These are phyloP conservation scores for Dissoconium aciculare DNA, from an alignment of 2,329 filamentous ascomycete species.

Conservation along the genomic window DNA sequence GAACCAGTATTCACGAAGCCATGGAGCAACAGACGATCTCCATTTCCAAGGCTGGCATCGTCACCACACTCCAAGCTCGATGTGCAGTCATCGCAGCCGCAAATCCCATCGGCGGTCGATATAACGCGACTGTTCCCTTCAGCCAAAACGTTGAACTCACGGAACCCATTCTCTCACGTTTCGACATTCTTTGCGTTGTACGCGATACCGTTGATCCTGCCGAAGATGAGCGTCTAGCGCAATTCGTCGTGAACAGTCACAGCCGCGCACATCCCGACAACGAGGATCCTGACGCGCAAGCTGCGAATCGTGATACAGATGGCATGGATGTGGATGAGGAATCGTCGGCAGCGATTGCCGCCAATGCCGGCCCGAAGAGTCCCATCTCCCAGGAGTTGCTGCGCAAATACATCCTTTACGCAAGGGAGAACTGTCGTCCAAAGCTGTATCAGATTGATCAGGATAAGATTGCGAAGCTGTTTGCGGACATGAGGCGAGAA, in stretches of 20 bases:
- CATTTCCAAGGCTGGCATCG: constrained; percentile 96
- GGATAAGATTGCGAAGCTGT: constrained; percentile 86
- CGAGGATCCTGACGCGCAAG: constrained; percentile 20
- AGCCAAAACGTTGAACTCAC: constrained; percentile 93
- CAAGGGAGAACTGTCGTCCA: constrained; percentile 72
- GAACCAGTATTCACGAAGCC: constrained; percentile 95
- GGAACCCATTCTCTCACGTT: constrained; percentile 93
- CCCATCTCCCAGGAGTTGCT: constrained; percentile 83
- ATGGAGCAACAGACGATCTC: constrained; percentile 99
- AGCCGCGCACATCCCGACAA: constrained; percentile 65
- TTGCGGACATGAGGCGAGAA: constrained; percentile 91
- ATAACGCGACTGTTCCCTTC: constrained; percentile 93
- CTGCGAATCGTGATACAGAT: constrained; percentile 30
- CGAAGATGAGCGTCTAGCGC: constrained; percentile 84
- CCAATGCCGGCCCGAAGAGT: constrained; percentile 34
- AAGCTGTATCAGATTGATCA: constrained; percentile 97
- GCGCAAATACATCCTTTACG: constrained; percentile 93
- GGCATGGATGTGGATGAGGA: constrained; percentile 46
- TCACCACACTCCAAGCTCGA: constrained; percentile 87
- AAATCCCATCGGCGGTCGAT: constrained; percentile 89
- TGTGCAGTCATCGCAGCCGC: constrained; percentile 94
- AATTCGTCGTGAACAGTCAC: constrained; percentile 90
- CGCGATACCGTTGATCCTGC: constrained; percentile 84
- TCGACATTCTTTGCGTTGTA: constrained; percentile 92
- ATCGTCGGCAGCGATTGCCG: constrained; percentile 27